A percentile compares a stretch with the other conserved stretches of the same genome.
Conservation (phyloP, 306 rosid genomes). For the Trifolium fragiferum region DNA sequence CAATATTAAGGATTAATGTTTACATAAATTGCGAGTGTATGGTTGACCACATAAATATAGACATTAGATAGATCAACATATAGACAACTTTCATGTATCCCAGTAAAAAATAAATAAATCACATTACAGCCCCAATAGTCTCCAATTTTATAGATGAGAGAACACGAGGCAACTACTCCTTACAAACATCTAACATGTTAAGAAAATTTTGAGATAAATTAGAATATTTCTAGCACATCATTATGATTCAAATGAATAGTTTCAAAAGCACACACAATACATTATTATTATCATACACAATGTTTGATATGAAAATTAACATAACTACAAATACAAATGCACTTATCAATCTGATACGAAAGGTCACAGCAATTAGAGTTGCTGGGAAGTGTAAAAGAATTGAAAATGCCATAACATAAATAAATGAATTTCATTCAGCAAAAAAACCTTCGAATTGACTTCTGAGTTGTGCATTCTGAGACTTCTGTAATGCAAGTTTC, state of each 20-base stretch:
- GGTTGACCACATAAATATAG: background rate
- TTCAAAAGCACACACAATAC: background rate
- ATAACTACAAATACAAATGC: constrained; percentile 31
- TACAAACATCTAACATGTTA: constrained; percentile 10
- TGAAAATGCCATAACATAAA: constrained; percentile 23
- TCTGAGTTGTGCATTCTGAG: constrained; percentile 77
- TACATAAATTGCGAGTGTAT: constrained; percentile 12
- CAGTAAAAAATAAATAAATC: background rate
- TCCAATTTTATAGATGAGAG: constrained; percentile 14
- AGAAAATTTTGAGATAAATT: constrained; percentile 19
- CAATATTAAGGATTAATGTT: constrained; percentile 28
- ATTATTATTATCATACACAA: background rate
- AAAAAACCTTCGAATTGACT: constrained; percentile 85
- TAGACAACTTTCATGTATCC: background rate
- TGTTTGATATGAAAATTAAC: constrained; percentile 23
- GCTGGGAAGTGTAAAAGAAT: constrained; percentile 13
- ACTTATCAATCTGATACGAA: constrained; percentile 27
- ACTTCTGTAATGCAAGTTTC: constrained; percentile 90
- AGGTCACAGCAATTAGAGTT: constrained; percentile 23
- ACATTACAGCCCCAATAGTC: background rate
- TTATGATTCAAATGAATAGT: constrained; percentile 28
- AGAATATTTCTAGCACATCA: constrained; percentile 4
- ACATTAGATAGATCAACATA: background rate
- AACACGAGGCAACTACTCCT: constrained; percentile 16
- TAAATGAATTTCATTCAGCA: constrained; percentile 28